A percentile compares a stretch with the other conserved stretches of the same genome.
These are phyloP conservation scores for Calendula officinalis DNA, from an alignment of 129 eudicot species.

Conservation along the genomic window DNA sequence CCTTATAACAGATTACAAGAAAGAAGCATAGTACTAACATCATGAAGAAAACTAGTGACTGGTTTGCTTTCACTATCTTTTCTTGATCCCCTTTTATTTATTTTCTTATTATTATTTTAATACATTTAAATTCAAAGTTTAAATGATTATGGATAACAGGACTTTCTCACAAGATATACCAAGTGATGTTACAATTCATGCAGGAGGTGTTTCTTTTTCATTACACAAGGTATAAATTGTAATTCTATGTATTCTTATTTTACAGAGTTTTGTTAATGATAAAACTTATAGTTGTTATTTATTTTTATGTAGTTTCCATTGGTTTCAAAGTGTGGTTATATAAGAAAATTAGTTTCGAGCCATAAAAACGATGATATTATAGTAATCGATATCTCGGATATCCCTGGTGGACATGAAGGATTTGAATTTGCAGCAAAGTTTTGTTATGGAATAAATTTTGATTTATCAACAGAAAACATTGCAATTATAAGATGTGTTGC, in stretches of 20 bases:
- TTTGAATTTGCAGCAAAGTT: conserved; percentile 94
- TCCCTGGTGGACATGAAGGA: conserved; percentile 85
- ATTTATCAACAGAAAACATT: conserved; percentile 66
- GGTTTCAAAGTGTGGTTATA: conserved; percentile 82
- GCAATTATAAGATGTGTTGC: conserved; percentile 85
- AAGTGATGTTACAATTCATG: conserved; percentile 64
- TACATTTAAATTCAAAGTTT: not conserved
- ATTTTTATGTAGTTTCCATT: conserved; percentile 64
- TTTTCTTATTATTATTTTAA: not conserved
- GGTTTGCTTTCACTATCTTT: conserved; percentile 49
- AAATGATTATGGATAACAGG: conserved; percentile 41
- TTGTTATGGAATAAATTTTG: conserved; percentile 90
- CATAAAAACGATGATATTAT: conserved; percentile 35
- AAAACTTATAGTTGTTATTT: not conserved
- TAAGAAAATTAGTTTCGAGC: conserved; percentile 54
- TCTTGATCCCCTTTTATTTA: not conserved
- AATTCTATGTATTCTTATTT: not conserved
- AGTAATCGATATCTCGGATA: conserved; percentile 54
- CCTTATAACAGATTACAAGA: conserved; percentile 28
- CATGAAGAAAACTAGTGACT: conserved; percentile 81
- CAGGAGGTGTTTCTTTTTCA: conserved; percentile 74
- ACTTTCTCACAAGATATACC: conserved; percentile 80
- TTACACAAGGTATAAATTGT: conserved; percentile 73
- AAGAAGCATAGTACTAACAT: conserved; percentile 43
- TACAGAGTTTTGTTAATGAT: no score